Percentiles rank a stretch among this genome's conserved stretches.
phyloP scores from a whole-genome alignment of 2,329 filamentous ascomycete genomes.

The Trichoderma harzianum region DNA sequence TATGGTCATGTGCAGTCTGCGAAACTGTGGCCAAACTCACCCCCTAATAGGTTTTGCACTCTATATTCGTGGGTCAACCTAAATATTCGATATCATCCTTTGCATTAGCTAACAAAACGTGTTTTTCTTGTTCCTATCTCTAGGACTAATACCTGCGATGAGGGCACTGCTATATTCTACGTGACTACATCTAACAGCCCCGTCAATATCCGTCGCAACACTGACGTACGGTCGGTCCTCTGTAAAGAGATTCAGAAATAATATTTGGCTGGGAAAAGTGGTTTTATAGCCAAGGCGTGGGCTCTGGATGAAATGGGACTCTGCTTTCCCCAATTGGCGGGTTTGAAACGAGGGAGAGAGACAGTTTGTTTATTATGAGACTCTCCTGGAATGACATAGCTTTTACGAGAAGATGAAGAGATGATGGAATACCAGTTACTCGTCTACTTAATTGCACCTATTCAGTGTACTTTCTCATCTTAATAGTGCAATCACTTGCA shows the following conservation, averaged over 20 bases:
- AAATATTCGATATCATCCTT: neutral
- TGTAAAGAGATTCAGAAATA: neutral
- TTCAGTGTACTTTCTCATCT: neutral
- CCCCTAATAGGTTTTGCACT: neutral
- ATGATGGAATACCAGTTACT: neutral
- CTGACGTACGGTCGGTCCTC: neutral
- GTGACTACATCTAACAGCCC: neutral
- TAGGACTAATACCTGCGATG: neutral
- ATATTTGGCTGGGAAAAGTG: neutral
- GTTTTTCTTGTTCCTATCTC: neutral
- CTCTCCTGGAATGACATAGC: neutral
- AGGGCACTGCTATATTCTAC: neutral
- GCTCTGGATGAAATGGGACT: neutral
- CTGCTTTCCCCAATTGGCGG: neutral
- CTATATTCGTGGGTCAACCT: neutral
- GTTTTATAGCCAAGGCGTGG: neutral
- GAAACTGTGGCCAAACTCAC: neutral
- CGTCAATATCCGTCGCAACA: neutral
- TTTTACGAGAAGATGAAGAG: neutral
- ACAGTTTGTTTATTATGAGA: neutral
- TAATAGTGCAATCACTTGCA: neutral
- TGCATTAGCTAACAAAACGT: neutral
- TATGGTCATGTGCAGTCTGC: neutral
- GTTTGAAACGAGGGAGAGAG: neutral
- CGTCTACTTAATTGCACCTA: neutral